phyloP scores from a whole-genome alignment of 192 early-diverging fungal species.

The Allomyces arbusculus region DNA sequence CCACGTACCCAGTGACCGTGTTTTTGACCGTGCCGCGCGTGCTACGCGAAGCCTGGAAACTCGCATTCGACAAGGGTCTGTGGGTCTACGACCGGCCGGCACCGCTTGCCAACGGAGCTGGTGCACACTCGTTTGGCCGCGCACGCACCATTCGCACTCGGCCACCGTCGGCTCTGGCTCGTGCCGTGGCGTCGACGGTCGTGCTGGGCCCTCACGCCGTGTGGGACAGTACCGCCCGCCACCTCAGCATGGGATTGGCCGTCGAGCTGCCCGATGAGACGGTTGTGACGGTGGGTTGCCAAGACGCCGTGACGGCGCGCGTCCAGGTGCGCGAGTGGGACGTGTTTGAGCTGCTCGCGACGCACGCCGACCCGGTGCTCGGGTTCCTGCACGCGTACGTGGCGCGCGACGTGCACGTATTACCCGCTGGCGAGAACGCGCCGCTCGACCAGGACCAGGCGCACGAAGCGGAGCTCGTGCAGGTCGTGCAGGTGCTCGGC shows the following conservation, averaged over 20 bases:
- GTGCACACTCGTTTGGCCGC: neutral
- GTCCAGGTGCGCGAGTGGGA: neutral
- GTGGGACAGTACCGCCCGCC: neutral
- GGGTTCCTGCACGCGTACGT: neutral
- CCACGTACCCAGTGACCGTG: conserved; percentile 13
- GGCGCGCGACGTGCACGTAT: neutral
- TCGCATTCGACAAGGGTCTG: conserved; percentile 14
- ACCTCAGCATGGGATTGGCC: neutral
- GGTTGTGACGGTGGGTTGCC: neutral
- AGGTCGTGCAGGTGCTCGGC: no score
- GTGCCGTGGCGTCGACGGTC: neutral
- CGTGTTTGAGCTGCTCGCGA: neutral
- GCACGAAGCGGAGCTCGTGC: no score
- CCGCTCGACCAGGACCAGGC: neutral
- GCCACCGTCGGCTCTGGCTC: neutral
- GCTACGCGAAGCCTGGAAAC: conserved; percentile 15
- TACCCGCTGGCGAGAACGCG: neutral
- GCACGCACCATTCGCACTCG: neutral
- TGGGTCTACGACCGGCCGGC: conserved; percentile 17
- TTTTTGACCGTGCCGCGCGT: conserved; percentile 22
- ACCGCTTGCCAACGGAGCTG: neutral
- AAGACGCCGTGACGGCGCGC: neutral
- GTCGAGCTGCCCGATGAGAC: neutral
- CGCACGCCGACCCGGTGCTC: neutral
- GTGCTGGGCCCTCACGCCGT: neutral